phyloP scores from a whole-genome alignment of 495 filamentous ascomycete species.

The Filosporella fistucella region DNA sequence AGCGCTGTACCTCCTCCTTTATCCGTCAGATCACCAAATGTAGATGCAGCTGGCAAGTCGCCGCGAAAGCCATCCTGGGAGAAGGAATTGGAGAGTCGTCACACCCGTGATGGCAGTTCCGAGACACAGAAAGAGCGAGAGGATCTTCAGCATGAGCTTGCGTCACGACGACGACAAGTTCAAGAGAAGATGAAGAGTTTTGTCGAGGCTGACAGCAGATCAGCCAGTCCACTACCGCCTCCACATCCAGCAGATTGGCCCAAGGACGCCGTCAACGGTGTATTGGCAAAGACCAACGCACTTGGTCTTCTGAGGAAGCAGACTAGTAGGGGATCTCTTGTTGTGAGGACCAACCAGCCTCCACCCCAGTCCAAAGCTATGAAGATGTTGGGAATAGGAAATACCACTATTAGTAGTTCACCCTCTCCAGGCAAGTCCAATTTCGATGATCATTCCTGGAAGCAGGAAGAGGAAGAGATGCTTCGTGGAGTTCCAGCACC shows the following conservation, averaged over 20 bases:
- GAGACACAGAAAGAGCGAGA: constrained; percentile 64
- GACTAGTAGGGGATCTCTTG: constrained; percentile 55
- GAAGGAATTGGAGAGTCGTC: constrained; percentile 30
- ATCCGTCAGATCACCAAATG: constrained; percentile 29
- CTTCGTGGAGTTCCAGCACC: constrained; percentile 31
- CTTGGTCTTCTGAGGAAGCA: constrained; percentile 68
- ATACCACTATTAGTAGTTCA: constrained; percentile 45
- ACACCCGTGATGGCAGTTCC: constrained; percentile 45
- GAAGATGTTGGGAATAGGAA: constrained; percentile 67
- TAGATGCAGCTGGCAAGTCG: constrained; percentile 9
- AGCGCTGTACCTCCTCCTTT: constrained; percentile 17
- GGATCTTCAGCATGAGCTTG: constrained; percentile 77
- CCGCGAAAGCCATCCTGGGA: constrained; percentile 25
- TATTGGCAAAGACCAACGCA: constrained; percentile 39
- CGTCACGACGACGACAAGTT: constrained; percentile 68
- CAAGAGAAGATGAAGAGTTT: constrained; percentile 76
- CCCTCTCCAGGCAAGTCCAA: constrained; percentile 36
- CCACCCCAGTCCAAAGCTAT: constrained; percentile 59
- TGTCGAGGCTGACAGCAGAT: constrained; percentile 59
- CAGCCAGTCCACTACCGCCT: constrained; percentile 39
- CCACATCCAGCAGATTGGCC: constrained; percentile 34
- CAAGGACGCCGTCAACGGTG: constrained; percentile 15
- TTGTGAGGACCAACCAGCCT: constrained; percentile 34
- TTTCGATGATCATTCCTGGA: constrained; percentile 37
- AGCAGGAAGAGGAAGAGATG: constrained; percentile 40